phyloP scores from a whole-genome alignment of 371 early-diverging fungal genomes.

The Mucor racemosus region DNA sequence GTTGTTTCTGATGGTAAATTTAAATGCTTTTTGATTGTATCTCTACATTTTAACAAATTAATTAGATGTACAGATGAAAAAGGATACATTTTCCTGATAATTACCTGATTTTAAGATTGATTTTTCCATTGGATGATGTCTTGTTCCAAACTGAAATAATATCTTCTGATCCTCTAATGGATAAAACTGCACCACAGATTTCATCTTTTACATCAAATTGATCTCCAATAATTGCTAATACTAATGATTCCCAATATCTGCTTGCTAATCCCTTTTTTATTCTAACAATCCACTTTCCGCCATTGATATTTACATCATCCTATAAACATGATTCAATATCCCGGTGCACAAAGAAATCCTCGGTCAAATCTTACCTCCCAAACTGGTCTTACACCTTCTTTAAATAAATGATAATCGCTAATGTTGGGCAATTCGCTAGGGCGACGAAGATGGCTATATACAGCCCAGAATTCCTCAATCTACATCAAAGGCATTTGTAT shows the following conservation, averaged over 20 bases:
- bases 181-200: conserved; percentile 95
- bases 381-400: conserved; percentile 93
- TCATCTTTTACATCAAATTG: conserved; percentile 90
- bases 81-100: background rate
- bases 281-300: conserved; percentile 98
- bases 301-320: conserved; percentile 88
- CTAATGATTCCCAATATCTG: conserved; percentile 93
- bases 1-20: conserved; percentile 84
- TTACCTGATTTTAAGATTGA: conserved; percentile 83
- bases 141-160: conserved; percentile 96
- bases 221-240: conserved; percentile 91
- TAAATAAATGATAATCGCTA: conserved; percentile 95
- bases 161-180: conserved; percentile 92
- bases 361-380: conserved; percentile 81
- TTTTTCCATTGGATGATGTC: conserved; percentile 80
- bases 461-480: conserved; percentile 91
- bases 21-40: conserved; percentile 86
- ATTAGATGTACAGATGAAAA: background rate
- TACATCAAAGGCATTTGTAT: background rate
- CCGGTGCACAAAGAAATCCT: background rate
- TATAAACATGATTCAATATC: conserved; percentile 17
- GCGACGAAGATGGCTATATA: conserved; percentile 84
- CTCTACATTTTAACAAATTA: conserved; percentile 48
- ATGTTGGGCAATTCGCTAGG: conserved; percentile 89
- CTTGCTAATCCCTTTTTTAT: conserved; percentile 93